phyloP scores from a whole-genome alignment of 352 stramenopile species.

The Blastocystis sp. region DNA sequence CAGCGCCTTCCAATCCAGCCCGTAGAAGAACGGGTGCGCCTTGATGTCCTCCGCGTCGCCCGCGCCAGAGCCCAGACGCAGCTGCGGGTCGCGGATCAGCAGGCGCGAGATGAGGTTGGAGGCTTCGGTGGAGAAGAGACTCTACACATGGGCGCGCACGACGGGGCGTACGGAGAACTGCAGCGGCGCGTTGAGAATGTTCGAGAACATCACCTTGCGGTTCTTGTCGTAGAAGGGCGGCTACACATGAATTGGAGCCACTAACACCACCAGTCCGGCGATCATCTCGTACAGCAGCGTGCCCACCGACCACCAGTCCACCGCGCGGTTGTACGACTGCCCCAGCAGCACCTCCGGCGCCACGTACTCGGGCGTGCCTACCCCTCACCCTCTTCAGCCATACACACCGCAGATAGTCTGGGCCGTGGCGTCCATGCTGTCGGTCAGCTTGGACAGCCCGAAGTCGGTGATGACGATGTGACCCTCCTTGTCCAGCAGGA shows the following conservation, averaged over 20 bases:
- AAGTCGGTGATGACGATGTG: constrained; percentile 88
- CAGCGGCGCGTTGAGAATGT: constrained; percentile 76
- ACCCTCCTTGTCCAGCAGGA: constrained; percentile 85
- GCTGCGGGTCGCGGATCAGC: constrained; percentile 22
- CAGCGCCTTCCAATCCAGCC: constrained; percentile 80
- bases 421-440: constrained; percentile 81
- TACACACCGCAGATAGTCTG: constrained; percentile 77
- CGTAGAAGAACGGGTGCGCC: constrained; percentile 81
- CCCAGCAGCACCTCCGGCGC: constrained; percentile 81
- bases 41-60: constrained; percentile 73
- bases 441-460: constrained; percentile 85
- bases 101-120: constrained; percentile 46
- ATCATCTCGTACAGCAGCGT: constrained; percentile 89
- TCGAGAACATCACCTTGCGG: constrained; percentile 88
- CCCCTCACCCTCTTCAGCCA: constrained; percentile 78
- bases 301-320: constrained; percentile 88
- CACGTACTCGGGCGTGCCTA: constrained; percentile 85
- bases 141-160: neutral
- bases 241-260: constrained; percentile 73
- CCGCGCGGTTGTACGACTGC: constrained; percentile 72
- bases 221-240: constrained; percentile 91
- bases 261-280: constrained; percentile 74
- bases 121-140: constrained; percentile 37
- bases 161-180: constrained; percentile 31
- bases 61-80: constrained; percentile 36